These are phyloP conservation scores for Debaryomyces sp. DNA, from an alignment of 1,139 yeast species.

Conservation along the genomic window DNA sequence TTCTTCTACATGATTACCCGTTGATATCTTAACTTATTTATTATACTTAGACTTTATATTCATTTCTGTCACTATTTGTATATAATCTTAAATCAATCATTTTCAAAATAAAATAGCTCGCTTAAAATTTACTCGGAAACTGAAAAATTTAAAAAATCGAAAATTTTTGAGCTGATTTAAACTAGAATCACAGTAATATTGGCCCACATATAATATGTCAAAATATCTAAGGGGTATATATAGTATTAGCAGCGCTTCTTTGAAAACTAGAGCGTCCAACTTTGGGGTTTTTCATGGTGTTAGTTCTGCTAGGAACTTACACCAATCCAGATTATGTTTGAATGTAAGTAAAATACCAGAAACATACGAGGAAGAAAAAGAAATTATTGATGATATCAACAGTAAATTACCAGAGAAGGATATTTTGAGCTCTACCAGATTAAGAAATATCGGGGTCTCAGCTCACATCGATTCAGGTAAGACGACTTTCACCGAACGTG, in stretches of 20 bases:
- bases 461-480: constrained; percentile 90
- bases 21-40: background rate
- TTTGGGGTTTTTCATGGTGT: background rate
- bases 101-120: background rate
- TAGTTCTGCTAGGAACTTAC: constrained; percentile 11
- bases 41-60: constrained; percentile 1
- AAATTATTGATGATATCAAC: constrained; percentile 61
- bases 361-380: constrained; percentile 74
- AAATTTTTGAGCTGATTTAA: background rate
- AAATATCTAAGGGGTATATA: constrained; percentile 13
- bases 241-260: constrained; percentile 6
- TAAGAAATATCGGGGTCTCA: constrained; percentile 95
- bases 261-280: constrained; percentile 3
- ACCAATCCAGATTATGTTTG: constrained; percentile 12
- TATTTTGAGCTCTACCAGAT: constrained; percentile 48
- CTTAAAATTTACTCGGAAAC: constrained; percentile 2
- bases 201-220: constrained; percentile 11
- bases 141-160: constrained; percentile 4
- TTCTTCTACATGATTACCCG: background rate
- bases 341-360: constrained; percentile 28
- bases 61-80: background rate
- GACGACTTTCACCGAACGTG: constrained; percentile 95
- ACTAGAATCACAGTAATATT: background rate
- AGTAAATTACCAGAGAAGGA: constrained; percentile 60
- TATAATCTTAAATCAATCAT: background rate